Conservation (phyloP, 2,329 filamentous ascomycete species). For the Ambrosiella xylebori region DNA sequence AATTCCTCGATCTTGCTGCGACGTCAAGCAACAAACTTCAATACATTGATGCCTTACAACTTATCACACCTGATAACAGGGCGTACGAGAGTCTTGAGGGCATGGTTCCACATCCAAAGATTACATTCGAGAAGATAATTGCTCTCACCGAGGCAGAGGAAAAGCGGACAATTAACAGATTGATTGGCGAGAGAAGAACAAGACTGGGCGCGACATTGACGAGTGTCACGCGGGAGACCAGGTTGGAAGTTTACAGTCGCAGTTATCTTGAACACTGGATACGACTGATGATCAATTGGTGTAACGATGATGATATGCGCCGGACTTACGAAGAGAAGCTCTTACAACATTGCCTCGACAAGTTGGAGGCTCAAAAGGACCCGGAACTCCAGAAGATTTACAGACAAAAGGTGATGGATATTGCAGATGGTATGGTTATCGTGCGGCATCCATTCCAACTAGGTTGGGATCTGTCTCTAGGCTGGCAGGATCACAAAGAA, state of each 20-base stretch:
- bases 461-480: constrained; percentile 79
- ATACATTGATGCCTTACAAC: constrained; percentile 56
- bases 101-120: constrained; percentile 58
- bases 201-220: constrained; percentile 68
- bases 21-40: constrained; percentile 54
- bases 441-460: constrained; percentile 81
- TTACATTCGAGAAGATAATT: constrained; percentile 67
- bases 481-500: constrained; percentile 69
- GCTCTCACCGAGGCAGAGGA: constrained; percentile 75
- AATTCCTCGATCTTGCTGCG: constrained; percentile 58
- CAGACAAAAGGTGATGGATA: constrained; percentile 52
- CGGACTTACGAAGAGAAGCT: constrained; percentile 83
- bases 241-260: constrained; percentile 59
- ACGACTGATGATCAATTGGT: constrained; percentile 75
- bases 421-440: constrained; percentile 86
- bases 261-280: constrained; percentile 73
- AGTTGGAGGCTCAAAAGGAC: constrained; percentile 48
- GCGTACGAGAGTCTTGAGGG: constrained; percentile 75
- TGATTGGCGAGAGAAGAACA: constrained; percentile 78
- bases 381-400: constrained; percentile 51
- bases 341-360: constrained; percentile 63
- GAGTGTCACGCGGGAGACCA: constrained; percentile 74
- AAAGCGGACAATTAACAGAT: constrained; percentile 71
- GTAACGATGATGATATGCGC: constrained; percentile 65
- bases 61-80: constrained; percentile 63